These are phyloP conservation scores for Lablab purpureus DNA, from an alignment of 306 rosid genomes.

Conservation along the genomic window DNA sequence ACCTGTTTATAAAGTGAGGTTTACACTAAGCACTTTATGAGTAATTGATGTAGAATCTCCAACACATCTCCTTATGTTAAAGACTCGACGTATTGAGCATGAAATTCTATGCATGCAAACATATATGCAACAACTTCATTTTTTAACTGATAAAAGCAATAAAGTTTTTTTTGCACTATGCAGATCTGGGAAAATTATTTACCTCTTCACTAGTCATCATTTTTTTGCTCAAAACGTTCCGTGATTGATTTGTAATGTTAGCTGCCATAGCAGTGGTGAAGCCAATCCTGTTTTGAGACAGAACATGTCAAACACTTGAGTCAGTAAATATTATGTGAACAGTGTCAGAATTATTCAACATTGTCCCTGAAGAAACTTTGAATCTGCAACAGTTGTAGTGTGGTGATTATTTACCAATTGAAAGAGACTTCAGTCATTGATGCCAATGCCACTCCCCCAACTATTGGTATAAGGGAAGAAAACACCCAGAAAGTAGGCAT, in stretches of 20 bases:
- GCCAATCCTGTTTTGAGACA: slow-evolving; percentile 69
- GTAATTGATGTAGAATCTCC: too few species aligned
- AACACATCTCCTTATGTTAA: too few species aligned
- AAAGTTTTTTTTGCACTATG: not conserved
- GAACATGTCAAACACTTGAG: slow-evolving; percentile 20
- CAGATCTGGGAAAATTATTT: slow-evolving; percentile 15
- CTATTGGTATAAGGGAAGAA: slow-evolving; percentile 87
- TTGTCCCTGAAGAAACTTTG: slow-evolving; percentile 29
- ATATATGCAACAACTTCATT: not conserved
- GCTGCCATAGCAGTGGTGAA: slow-evolving; percentile 81
- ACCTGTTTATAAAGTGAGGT: too few species aligned
- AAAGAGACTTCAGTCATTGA: slow-evolving; percentile 90
- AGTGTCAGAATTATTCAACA: slow-evolving; percentile 20
- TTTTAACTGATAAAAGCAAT: not conserved
- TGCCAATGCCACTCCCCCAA: slow-evolving; percentile 92
- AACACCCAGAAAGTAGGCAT: slow-evolving; percentile 77
- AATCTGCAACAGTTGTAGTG: slow-evolving; percentile 24
- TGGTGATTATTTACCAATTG: slow-evolving; percentile 72
- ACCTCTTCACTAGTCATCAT: slow-evolving; percentile 76
- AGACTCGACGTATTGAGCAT: too few species aligned
- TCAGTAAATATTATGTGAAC: slow-evolving; percentile 7
- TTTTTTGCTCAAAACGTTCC: slow-evolving; percentile 83
- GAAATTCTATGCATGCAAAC: not conserved
- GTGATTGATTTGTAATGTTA: slow-evolving; percentile 77
- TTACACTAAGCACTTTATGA: too few species aligned